A percentile compares a stretch with the other conserved stretches of the same genome.
Evolutionary conservation across 1,284 basidiomycete species (phyloP).

Genomic region (Cryptococcus deneoformans): DNA sequence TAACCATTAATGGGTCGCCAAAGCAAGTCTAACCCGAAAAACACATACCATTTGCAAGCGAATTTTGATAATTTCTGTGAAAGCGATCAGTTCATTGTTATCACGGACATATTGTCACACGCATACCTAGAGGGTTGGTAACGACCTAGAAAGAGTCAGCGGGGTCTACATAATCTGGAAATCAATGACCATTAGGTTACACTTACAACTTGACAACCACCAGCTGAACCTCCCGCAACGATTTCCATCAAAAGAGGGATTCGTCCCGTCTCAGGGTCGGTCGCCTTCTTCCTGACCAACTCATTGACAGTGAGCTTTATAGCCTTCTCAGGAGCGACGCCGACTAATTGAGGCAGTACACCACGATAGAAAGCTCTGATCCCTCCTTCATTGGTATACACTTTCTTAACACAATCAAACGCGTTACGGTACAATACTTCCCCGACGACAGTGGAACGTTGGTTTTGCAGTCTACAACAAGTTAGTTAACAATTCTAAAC

Average conservation of each 20-base stretch:
- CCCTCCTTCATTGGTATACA: slow-evolving; percentile 91
- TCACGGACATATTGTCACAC: too few relatives aligned
- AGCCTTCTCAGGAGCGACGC: slow-evolving; percentile 85
- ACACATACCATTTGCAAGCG: slow-evolving; percentile 79
- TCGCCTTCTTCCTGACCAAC: slow-evolving; percentile 74
- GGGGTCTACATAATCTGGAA: background rate
- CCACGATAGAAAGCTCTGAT: slow-evolving; percentile 92
- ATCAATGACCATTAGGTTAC: background rate
- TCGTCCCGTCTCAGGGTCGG: slow-evolving; percentile 90
- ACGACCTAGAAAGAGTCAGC: slow-evolving; percentile 62
- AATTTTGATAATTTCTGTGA: slow-evolving; percentile 71
- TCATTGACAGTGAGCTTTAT: slow-evolving; percentile 84
- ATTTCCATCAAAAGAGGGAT: slow-evolving; percentile 87
- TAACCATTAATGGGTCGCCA: background rate
- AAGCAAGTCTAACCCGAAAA: background rate
- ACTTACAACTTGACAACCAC: slow-evolving; percentile 95
- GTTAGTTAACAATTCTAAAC: too few relatives aligned
- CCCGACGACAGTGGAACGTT: slow-evolving; percentile 89
- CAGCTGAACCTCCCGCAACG: slow-evolving; percentile 86
- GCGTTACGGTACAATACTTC: slow-evolving; percentile 94
- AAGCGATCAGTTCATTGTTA: background rate
- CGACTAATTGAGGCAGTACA: slow-evolving; percentile 90
- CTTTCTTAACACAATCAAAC: slow-evolving; percentile 88
- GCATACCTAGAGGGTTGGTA: slow-evolving; percentile 81
- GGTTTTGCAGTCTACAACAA: slow-evolving; percentile 76